Evolutionary conservation across 495 filamentous ascomycete genomes (phyloP).

Genomic region (Neurospora sp.): DNA sequence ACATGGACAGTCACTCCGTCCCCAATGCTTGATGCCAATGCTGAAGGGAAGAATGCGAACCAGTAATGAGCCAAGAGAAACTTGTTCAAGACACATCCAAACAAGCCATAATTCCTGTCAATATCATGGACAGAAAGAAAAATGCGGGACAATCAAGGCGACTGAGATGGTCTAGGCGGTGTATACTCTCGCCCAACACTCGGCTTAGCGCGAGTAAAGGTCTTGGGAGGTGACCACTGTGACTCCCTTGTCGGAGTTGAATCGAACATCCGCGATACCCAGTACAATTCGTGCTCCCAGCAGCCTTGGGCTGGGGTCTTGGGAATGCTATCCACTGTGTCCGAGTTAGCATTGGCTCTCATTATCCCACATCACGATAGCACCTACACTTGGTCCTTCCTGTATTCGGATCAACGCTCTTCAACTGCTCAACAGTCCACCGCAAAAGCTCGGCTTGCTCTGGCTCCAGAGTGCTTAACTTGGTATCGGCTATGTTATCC

Average conservation of each 20-base stretch:
- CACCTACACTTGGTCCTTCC: conserved; percentile 5
- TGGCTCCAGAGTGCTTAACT: conserved; percentile 7
- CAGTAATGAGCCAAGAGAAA: not conserved
- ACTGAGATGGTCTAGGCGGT: not conserved
- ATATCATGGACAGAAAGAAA: not conserved
- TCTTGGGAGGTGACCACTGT: conserved; percentile 13
- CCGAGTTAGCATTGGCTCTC: not conserved
- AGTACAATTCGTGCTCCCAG: conserved; percentile 22
- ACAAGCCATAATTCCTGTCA: not conserved
- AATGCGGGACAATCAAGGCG: not conserved
- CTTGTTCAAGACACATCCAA: not conserved
- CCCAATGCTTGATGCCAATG: not conserved
- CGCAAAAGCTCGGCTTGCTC: conserved; percentile 11
- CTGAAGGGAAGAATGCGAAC: not conserved
- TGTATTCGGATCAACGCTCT: not conserved
- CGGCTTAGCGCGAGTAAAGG: conserved; percentile 10
- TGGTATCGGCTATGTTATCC: conserved; percentile 2
- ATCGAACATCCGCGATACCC: conserved; percentile 19
- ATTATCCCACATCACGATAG: not conserved
- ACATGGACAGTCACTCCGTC: not conserved
- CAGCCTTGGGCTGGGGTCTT: conserved; percentile 8
- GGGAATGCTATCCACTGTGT: conserved; percentile 9
- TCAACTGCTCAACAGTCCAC: conserved; percentile 5
- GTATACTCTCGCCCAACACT: conserved; percentile 10
- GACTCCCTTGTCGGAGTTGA: not conserved